Conservation (phyloP, 306 rosid species). For the Gillenia trifoliata region DNA sequence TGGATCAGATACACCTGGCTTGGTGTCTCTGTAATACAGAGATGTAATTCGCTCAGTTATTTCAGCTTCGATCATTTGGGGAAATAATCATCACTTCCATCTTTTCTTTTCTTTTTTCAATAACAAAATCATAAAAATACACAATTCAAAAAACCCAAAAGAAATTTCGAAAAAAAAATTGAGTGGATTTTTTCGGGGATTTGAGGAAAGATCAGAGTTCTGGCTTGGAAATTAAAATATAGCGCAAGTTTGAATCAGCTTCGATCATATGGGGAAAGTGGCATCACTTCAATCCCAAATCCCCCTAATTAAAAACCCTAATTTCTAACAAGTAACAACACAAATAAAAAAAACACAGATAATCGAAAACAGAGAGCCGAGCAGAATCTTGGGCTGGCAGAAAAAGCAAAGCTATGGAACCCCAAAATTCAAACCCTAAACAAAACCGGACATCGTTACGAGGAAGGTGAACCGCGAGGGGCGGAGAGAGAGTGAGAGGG, state of each 20-base stretch:
- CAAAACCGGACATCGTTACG: background rate
- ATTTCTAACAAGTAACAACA: background rate
- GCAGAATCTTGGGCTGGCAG: no score
- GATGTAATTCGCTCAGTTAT: conserved; percentile 43
- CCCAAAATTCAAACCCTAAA: background rate
- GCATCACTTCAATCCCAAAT: conserved; percentile 17
- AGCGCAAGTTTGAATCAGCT: conserved; percentile 22
- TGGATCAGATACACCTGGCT: conserved; percentile 70
- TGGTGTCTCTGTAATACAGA: conserved; percentile 49
- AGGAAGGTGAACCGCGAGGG: background rate
- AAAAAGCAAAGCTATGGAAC: no score
- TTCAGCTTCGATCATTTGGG: conserved; percentile 45
- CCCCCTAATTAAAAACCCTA: background rate
- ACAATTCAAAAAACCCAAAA: background rate
- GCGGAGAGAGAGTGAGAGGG: background rate
- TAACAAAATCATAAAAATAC: background rate
- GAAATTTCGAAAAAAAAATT: background rate
- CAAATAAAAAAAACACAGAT: background rate
- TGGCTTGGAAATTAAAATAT: conserved; percentile 15
- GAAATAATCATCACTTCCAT: conserved; percentile 40
- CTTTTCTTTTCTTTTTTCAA: background rate
- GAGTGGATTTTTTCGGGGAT: background rate
- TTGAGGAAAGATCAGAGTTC: conserved; percentile 12
- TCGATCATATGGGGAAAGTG: conserved; percentile 36
- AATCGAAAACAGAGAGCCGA: background rate